Percentiles rank a stretch among this genome's conserved stretches.
phyloP scores from a whole-genome alignment of 2,329 filamentous ascomycete genomes.

The Pseudomassariella vexata region DNA sequence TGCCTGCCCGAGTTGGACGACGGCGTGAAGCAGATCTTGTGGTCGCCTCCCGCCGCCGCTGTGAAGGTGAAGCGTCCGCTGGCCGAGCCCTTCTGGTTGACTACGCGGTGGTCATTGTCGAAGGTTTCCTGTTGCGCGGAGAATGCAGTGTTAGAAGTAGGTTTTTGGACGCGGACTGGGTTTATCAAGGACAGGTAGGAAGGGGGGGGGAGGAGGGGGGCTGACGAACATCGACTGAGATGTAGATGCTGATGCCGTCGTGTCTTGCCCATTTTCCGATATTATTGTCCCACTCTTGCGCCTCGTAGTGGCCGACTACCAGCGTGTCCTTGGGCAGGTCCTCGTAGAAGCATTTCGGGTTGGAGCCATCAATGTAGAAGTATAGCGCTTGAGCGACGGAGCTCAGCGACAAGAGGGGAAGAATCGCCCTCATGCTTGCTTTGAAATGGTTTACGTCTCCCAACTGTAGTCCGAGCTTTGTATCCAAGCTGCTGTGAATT shows the following conservation, averaged over 20 bases:
- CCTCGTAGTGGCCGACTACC: slow-evolving; percentile 87
- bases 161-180: no score
- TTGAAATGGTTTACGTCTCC: no score
- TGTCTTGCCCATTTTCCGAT: slow-evolving; percentile 65
- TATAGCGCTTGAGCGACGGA: slow-evolving; percentile 73
- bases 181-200: no score
- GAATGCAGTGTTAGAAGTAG: no score
- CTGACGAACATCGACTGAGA: slow-evolving; percentile 72
- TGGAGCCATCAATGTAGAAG: slow-evolving; percentile 86
- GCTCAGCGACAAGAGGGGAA: slow-evolving; percentile 62
- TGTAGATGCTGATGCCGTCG: slow-evolving; percentile 73
- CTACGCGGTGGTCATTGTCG: slow-evolving; percentile 95
- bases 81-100: slow-evolving; percentile 72
- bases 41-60: slow-evolving; percentile 88
- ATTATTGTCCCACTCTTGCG: slow-evolving; percentile 75
- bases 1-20: slow-evolving; percentile 63
- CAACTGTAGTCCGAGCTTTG: no score
- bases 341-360: slow-evolving; percentile 95
- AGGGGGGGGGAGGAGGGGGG: slow-evolving; percentile 4
- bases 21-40: slow-evolving; percentile 91
- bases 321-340: slow-evolving; percentile 96
- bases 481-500: no score
- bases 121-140: slow-evolving; percentile 66
- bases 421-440: slow-evolving; percentile 53
- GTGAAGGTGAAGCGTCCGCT: slow-evolving; percentile 91